A percentile compares a stretch with the other conserved stretches of the same genome.
Conservation (phyloP, 176 grass and related monocot species). For the Neostapfia colusana region DNA sequence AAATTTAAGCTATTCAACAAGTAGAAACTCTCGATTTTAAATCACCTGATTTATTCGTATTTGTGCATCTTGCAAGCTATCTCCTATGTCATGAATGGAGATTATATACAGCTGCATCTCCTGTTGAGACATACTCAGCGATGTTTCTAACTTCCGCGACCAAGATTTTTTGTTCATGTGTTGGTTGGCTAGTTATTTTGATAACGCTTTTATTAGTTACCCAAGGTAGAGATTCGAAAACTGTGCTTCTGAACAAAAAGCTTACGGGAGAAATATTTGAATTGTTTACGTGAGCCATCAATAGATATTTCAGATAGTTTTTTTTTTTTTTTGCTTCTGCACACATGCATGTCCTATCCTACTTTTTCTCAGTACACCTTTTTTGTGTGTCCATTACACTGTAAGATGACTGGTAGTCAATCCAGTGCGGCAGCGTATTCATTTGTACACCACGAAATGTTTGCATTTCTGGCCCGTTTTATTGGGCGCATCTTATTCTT, state of each 20-base stretch:
- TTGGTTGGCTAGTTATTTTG: not conserved
- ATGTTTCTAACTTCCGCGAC: slow-evolving; percentile 1
- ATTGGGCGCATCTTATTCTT: not conserved
- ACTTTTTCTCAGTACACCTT: not conserved
- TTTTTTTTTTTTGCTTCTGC: too few relatives aligned
- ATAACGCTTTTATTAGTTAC: not conserved
- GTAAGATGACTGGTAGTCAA: slow-evolving; percentile 35
- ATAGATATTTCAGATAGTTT: not conserved
- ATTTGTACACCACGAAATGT: not conserved
- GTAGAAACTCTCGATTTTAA: not conserved
- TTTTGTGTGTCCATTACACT: not conserved
- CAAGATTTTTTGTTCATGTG: not conserved
- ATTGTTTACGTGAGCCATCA: not conserved
- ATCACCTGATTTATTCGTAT: not conserved
- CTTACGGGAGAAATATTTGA: not conserved
- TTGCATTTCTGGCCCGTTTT: not conserved
- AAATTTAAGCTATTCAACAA: slow-evolving; percentile 15
- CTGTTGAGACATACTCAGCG: slow-evolving; percentile 14
- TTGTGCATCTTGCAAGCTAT: not conserved
- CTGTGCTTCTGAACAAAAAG: not conserved
- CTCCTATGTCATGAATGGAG: not conserved
- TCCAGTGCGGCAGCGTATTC: not conserved
- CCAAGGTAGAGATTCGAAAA: not conserved
- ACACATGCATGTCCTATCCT: not conserved
- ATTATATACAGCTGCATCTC: slow-evolving; percentile 5